phyloP scores from a whole-genome alignment of 225 moss, liverwort and hornwort genomes.

The Climacium dendroides region DNA sequence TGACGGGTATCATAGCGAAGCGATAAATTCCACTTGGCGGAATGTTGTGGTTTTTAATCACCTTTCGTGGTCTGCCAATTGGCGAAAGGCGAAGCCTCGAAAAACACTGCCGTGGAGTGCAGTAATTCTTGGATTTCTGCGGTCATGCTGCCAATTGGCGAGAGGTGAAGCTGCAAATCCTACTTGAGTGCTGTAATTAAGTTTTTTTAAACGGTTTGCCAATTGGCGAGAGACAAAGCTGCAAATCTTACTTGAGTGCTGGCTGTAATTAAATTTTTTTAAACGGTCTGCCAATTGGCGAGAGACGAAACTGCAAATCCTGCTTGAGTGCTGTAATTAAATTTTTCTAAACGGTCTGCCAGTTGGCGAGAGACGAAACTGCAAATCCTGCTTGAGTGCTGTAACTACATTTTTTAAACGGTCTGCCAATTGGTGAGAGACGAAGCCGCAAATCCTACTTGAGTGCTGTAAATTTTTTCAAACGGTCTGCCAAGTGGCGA shows the following conservation, averaged over 20 bases:
- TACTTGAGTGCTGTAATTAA: neutral
- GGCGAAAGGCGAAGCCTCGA: neutral
- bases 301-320: neutral
- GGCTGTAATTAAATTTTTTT: too few relatives aligned
- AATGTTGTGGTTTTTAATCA: too few relatives aligned
- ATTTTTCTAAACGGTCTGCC: neutral
- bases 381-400: neutral
- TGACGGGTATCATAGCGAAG: neutral
- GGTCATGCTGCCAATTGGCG: neutral
- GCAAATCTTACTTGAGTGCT: neutral
- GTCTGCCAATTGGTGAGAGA: neutral
- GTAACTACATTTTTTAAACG: neutral
- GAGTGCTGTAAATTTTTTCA: too few relatives aligned
- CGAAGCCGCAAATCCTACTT: neutral
- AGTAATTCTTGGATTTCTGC: too few relatives aligned
- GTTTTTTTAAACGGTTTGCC: too few relatives aligned
- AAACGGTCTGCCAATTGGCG: neutral
- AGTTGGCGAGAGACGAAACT: neutral
- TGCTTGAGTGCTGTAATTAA: neutral
- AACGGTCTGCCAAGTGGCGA: neutral
- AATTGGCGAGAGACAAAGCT: too few relatives aligned
- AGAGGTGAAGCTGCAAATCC: neutral
- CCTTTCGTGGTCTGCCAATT: neutral
- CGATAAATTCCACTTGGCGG: neutral
- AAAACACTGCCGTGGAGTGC: neutral